A percentile compares a stretch with the other conserved stretches of the same genome.
Conservation (phyloP, 1,139 yeast genomes). For the Arxiozyma slooffiae region DNA sequence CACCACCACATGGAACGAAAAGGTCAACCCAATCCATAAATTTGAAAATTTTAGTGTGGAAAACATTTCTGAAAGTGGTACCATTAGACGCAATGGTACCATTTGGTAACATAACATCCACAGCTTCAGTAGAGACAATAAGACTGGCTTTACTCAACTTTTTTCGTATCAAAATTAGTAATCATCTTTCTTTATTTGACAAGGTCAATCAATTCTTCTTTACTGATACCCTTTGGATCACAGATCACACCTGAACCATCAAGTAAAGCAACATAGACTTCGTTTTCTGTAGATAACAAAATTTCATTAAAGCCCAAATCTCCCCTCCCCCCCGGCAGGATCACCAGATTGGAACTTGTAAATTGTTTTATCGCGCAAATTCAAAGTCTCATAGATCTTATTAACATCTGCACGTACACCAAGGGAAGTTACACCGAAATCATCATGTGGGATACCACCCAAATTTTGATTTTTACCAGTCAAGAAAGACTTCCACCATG, state of each 20-base stretch:
- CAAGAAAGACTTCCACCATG: constrained; percentile 98
- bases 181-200: constrained; percentile 76
- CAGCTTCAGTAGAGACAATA: constrained; percentile 77
- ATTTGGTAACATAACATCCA: constrained; percentile 65
- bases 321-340: constrained; percentile 98
- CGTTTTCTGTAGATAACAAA: constrained; percentile 62
- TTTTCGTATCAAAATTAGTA: constrained; percentile 53
- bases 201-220: constrained; percentile 63
- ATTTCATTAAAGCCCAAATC: constrained; percentile 96
- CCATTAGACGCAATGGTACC: constrained; percentile 73
- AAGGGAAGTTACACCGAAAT: constrained; percentile 93
- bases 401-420: constrained; percentile 90
- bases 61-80: constrained; percentile 81
- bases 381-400: constrained; percentile 72
- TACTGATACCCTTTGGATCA: constrained; percentile 84
- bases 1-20: constrained; percentile 98
- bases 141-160: constrained; percentile 69
- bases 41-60: constrained; percentile 68
- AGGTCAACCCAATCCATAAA: constrained; percentile 61
- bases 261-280: constrained; percentile 76
- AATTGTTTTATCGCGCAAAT: constrained; percentile 49
- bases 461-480: constrained; percentile 88
- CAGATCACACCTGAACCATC: constrained; percentile 95
- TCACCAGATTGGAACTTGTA: constrained; percentile 95
- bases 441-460: constrained; percentile 98